Base-by-base conservation (phyloP, 345 rosid species). In the Pseudoturritis turrita region DNA sequence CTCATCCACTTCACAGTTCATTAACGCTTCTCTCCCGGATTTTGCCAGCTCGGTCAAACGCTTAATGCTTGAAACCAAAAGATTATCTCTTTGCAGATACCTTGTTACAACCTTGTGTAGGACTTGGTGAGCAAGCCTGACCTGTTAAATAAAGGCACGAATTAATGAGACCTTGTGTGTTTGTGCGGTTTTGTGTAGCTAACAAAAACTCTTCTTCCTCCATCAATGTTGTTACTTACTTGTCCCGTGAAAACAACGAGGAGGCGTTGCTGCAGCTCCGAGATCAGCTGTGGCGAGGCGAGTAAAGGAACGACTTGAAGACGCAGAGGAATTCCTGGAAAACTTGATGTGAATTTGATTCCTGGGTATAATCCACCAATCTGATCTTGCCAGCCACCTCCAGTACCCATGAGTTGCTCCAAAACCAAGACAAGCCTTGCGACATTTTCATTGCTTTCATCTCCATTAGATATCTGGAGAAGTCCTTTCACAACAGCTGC, bases 341-440 rank as follows among this genome's bases (percentile, higher is more conserved):
- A 88, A 71, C 96, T 95, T 31, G 90, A 72, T 18, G 99, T 95
- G 61, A 80, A 86, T 77, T 95, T 95, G 65, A 95, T 88, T 46
- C 96, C 97, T 8, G 96, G 88, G 82, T 89, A 88, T 73, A 91
- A 67, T 46, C 99, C 99, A 68, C 99, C 96, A 14, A 88, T 88
- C 80, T 95, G 97, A 80, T 95, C 97, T 83, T 95, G 99, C 99
- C 99, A 91, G 70, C 99, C 96, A 68, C 99, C 97, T 60, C 99
- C 99, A 22, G 99, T 91, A 28, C 99, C 97, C 99, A 95, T 95
- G 68, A 95, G 86, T 78, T 91, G 97, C 83, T 95, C 97, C 61
- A 95, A 72, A 39, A 89, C 90, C 84, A 91, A 83, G 46, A 89
- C 97, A 10, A 95, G 96, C 64, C 96, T 84, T 3, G 99, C 96